Evolutionary conservation across 331 rosid species (phyloP).

Genomic region (Dryas integrifolia): DNA sequence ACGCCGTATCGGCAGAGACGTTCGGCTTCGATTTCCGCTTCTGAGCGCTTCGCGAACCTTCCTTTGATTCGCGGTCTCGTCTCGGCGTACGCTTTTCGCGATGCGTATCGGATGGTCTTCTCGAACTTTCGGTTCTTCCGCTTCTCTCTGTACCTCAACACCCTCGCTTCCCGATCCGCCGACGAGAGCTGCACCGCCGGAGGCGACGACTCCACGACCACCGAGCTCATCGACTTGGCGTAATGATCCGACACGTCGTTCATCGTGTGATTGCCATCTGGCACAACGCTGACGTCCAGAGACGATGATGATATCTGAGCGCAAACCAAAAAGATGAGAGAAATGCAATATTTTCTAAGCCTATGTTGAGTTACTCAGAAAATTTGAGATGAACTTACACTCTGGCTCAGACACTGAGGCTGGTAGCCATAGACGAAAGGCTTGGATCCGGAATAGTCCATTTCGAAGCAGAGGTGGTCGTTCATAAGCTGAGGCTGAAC

Average conservation of each 20-base stretch:
- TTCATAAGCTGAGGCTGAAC: conserved; percentile 26
- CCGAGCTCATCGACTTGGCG: conserved; percentile 28
- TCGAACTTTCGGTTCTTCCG: conserved; percentile 94
- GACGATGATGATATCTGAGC: conserved; percentile 80
- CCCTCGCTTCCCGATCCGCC: conserved; percentile 88
- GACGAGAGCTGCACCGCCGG: conserved; percentile 56
- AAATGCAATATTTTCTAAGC: neutral
- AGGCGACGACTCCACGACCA: conserved; percentile 20
- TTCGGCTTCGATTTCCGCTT: conserved; percentile 46
- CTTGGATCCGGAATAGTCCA: conserved; percentile 49
- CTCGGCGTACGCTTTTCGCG: conserved; percentile 91
- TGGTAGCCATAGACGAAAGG: conserved; percentile 50
- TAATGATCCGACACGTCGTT: conserved; percentile 51
- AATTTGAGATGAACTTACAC: conserved; percentile 46
- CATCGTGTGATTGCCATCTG: conserved; percentile 51
- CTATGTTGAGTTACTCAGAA: neutral
- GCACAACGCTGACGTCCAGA: conserved; percentile 77
- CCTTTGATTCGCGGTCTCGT: conserved; percentile 95
- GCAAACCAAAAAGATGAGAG: neutral
- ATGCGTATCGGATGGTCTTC: conserved; percentile 95
- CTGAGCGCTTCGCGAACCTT: conserved; percentile 81
- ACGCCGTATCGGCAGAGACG: conserved; percentile 69
- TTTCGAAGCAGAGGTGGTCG: conserved; percentile 37
- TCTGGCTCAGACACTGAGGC: conserved; percentile 57
- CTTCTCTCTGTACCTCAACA: conserved; percentile 94